Conservation (phyloP, 2,329 filamentous ascomycete genomes). For the Microascus cirrosus region DNA sequence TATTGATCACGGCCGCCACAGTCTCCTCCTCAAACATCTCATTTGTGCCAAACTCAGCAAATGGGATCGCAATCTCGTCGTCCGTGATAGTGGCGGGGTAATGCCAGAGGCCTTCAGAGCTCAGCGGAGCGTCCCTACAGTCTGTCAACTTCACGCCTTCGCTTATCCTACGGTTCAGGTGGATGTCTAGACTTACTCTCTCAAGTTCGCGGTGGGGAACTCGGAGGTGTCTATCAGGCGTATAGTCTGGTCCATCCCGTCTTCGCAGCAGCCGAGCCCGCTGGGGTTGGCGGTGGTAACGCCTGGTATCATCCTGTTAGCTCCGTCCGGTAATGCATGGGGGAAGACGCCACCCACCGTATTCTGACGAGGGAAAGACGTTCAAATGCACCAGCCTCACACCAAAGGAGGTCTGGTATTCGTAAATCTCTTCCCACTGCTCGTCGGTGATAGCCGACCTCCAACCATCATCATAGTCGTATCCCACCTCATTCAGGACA, state of each 20-base stretch:
- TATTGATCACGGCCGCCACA: constrained; percentile 49
- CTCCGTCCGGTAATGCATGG: not conserved
- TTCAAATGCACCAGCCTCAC: constrained; percentile 50
- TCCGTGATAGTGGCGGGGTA: constrained; percentile 46
- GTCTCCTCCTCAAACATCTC: constrained; percentile 20
- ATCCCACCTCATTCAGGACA: constrained; percentile 40
- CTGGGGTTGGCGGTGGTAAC: not conserved
- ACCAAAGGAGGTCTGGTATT: constrained; percentile 45
- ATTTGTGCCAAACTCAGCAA: constrained; percentile 39
- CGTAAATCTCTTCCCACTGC: constrained; percentile 44
- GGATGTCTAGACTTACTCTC: constrained; percentile 18
- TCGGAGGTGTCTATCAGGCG: constrained; percentile 39
- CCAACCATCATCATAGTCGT: constrained; percentile 36
- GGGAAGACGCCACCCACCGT: constrained; percentile 22
- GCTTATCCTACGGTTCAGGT: not conserved
- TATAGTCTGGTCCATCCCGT: constrained; percentile 36
- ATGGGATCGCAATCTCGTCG: constrained; percentile 35
- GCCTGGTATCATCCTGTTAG: not conserved
- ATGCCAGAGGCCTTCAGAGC: constrained; percentile 42
- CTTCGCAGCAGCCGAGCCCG: constrained; percentile 30
- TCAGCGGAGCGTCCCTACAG: constrained; percentile 28
- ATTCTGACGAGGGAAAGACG: constrained; percentile 39
- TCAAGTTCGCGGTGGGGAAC: constrained; percentile 43
- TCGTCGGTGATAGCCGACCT: constrained; percentile 40
- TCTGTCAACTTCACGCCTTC: not conserved